These are phyloP conservation scores for Pestalotiopsis sp. DNA, from an alignment of 2,329 filamentous ascomycete genomes.

Conservation along the genomic window DNA sequence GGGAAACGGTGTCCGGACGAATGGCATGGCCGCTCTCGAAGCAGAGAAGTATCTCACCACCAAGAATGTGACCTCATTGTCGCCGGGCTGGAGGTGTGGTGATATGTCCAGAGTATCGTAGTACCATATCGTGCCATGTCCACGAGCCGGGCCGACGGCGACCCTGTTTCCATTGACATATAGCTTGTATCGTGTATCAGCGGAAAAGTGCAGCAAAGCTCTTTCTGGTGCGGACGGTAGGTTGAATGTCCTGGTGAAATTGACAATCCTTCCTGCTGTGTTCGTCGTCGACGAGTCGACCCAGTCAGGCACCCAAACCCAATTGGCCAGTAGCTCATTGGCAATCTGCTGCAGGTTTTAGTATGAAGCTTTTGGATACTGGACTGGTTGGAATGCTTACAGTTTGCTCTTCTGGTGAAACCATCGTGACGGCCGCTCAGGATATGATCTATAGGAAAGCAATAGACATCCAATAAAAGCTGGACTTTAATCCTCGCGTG, in stretches of 20 bases:
- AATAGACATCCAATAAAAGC: background rate
- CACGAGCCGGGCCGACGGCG: slow-evolving; percentile 6
- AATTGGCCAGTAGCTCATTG: slow-evolving; percentile 9
- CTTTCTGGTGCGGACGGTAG: background rate
- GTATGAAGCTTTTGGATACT: background rate
- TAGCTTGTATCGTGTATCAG: slow-evolving; percentile 6
- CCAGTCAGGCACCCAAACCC: slow-evolving; percentile 10
- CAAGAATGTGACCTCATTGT: slow-evolving; percentile 1
- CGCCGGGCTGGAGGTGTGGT: background rate
- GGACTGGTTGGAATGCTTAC: background rate
- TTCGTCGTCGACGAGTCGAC: background rate
- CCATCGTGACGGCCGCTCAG: background rate
- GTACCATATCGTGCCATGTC: slow-evolving; percentile 5
- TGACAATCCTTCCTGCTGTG: slow-evolving; percentile 5
- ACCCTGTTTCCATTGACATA: slow-evolving; percentile 4
- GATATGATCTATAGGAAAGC: background rate
- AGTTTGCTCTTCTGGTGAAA: background rate
- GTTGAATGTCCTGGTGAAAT: background rate
- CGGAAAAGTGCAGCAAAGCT: slow-evolving; percentile 5
- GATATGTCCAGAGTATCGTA: slow-evolving; percentile 6
- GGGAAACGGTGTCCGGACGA: slow-evolving; percentile 5
- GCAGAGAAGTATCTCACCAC: slow-evolving; percentile 6
- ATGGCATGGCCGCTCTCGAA: slow-evolving; percentile 3
- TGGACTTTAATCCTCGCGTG: background rate
- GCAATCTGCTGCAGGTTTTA: background rate